Conservation (phyloP, 2,329 filamentous ascomycete species). For the Penicillium italicum region DNA sequence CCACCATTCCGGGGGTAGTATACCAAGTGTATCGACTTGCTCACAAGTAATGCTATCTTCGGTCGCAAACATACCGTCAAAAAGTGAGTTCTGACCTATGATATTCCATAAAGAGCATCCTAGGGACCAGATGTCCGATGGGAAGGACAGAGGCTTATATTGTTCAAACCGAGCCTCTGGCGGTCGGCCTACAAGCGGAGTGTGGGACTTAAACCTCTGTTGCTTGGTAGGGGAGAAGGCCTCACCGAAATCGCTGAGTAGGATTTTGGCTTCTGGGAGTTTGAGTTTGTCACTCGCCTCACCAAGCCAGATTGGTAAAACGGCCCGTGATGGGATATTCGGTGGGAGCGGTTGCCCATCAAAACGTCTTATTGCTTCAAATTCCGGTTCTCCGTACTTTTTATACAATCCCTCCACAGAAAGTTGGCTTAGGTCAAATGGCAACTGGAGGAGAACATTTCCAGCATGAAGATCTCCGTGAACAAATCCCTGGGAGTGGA, state of each 20-base stretch:
- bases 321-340: slow-evolving; percentile 30
- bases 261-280: no score
- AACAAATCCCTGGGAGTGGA: slow-evolving; percentile 24
- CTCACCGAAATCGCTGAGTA: no score
- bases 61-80: no score
- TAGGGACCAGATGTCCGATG: no score
- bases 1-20: no score
- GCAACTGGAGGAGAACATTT: slow-evolving; percentile 32
- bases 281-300: no score
- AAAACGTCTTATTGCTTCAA: slow-evolving; percentile 18
- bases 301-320: slow-evolving; percentile 2
- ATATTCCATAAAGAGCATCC: no score
- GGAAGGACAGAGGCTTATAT: slow-evolving; percentile 25
- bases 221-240: no score
- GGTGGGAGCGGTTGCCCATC: slow-evolving; percentile 23
- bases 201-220: slow-evolving; percentile 26
- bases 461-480: slow-evolving; percentile 39
- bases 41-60: no score
- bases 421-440: slow-evolving; percentile 18
- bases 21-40: no score
- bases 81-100: no score
- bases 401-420: slow-evolving; percentile 19
- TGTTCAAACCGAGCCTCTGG: slow-evolving; percentile 40
- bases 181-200: slow-evolving; percentile 30
- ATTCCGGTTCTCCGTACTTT: slow-evolving; percentile 20